These are phyloP conservation scores for Myxozyma udenii DNA, from an alignment of 805 yeast species.

Conservation along the genomic window DNA sequence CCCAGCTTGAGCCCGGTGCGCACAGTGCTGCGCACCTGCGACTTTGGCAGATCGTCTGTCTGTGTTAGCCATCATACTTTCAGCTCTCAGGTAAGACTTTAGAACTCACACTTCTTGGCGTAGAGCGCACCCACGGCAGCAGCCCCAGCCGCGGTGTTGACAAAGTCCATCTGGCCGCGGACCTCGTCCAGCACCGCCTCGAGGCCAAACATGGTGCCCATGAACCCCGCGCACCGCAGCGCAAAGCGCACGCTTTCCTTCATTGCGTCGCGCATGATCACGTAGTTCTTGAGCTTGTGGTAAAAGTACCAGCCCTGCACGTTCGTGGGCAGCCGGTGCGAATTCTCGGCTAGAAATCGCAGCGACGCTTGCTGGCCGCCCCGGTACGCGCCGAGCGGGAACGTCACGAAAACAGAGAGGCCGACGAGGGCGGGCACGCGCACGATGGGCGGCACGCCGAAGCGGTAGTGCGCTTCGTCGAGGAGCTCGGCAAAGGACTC, in stretches of 20 bases:
- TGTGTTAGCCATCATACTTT: background rate
- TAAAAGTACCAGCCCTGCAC: slow-evolving; percentile 87
- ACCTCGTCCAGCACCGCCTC: slow-evolving; percentile 61
- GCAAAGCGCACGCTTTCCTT: slow-evolving; percentile 9
- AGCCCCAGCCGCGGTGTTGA: slow-evolving; percentile 61
- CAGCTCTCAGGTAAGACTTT: background rate
- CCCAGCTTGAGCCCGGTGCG: slow-evolving; percentile 60
- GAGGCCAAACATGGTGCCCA: slow-evolving; percentile 42
- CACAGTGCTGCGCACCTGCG: slow-evolving; percentile 37
- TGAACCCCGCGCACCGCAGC: slow-evolving; percentile 6
- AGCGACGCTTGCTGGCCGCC: slow-evolving; percentile 58
- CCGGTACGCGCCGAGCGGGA: slow-evolving; percentile 50
- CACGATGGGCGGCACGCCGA: slow-evolving; percentile 8
- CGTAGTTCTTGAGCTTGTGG: slow-evolving; percentile 78
- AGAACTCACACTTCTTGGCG: slow-evolving; percentile 43
- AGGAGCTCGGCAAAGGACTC: too few relatives aligned
- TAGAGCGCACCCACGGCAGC: slow-evolving; percentile 51
- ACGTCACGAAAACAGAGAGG: slow-evolving; percentile 28
- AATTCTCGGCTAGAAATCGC: slow-evolving; percentile 70
- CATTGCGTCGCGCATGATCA: slow-evolving; percentile 58
- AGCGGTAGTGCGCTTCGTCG: slow-evolving; percentile 3
- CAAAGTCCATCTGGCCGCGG: slow-evolving; percentile 55
- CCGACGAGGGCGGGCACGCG: slow-evolving; percentile 14
- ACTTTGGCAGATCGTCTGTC: slow-evolving; percentile 19
- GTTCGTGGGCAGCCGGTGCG: slow-evolving; percentile 72